phyloP scores from a whole-genome alignment of 768 basidiomycete species.

The Hericium alpestre region DNA sequence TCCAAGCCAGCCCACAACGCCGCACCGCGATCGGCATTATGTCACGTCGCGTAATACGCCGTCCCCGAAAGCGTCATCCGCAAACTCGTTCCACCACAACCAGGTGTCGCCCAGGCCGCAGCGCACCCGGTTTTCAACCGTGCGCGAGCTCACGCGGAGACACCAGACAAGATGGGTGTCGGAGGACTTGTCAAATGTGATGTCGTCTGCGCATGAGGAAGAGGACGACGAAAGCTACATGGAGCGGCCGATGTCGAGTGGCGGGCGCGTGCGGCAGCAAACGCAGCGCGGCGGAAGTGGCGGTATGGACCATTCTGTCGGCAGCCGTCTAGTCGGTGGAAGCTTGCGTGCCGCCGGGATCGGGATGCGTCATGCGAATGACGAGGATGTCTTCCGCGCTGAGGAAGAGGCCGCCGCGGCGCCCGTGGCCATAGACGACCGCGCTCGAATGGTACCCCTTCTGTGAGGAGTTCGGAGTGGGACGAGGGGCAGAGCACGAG shows the following conservation, averaged over 20 bases:
- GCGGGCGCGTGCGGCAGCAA: conserved; percentile 34
- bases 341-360: conserved; percentile 64
- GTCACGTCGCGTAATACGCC: conserved; percentile 6
- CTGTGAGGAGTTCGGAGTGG: background rate
- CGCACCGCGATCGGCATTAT: conserved; percentile 12
- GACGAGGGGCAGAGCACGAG: background rate
- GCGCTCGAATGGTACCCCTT: background rate
- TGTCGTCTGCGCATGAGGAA: conserved; percentile 14
- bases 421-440: background rate
- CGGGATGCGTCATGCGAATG: conserved; percentile 25
- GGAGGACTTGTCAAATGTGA: conserved; percentile 29
- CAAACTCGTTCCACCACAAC: conserved; percentile 5
- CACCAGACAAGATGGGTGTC: conserved; percentile 47
- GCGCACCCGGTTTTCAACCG: conserved; percentile 32
- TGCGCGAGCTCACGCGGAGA: conserved; percentile 36
- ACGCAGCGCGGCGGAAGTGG: conserved; percentile 58
- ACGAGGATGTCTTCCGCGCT: conserved; percentile 26
- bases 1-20: conserved; percentile 11
- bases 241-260: conserved; percentile 10
- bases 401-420: background rate
- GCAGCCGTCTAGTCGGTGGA: conserved; percentile 55
- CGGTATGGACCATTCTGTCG: conserved; percentile 59
- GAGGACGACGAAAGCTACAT: conserved; percentile 14
- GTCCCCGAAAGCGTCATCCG: conserved; percentile 13
- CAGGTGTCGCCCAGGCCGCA: conserved; percentile 19